Conservation (phyloP, 129 eudicot genomes). For the Artemisia tridentata region DNA sequence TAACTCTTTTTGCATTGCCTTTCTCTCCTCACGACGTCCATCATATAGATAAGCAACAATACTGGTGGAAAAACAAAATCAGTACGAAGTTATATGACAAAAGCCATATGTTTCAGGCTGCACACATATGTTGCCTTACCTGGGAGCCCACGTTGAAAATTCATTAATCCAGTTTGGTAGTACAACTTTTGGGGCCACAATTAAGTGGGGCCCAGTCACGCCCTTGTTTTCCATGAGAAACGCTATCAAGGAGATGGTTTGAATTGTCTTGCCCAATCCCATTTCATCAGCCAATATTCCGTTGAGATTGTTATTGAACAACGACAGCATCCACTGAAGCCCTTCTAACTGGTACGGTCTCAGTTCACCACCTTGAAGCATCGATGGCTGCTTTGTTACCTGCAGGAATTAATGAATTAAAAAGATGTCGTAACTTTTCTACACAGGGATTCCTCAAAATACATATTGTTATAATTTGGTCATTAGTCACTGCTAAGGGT, state of each 20-base stretch:
- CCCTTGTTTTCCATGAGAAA: slow-evolving; percentile 82
- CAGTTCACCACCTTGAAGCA: slow-evolving; percentile 93
- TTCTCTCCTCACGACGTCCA: slow-evolving; percentile 90
- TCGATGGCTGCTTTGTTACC: slow-evolving; percentile 93
- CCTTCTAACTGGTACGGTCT: slow-evolving; percentile 91
- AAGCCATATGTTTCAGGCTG: not conserved
- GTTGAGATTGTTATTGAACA: slow-evolving; percentile 83
- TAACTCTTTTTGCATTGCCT: slow-evolving; percentile 73
- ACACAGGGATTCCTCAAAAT: not conserved
- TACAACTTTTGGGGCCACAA: slow-evolving; percentile 93
- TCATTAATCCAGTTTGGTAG: slow-evolving; percentile 90
- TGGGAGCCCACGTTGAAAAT: slow-evolving; percentile 90
- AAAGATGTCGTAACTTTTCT: slow-evolving; percentile 1
- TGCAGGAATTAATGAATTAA: slow-evolving; percentile 24
- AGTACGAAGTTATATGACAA: not conserved
- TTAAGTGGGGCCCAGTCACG: slow-evolving; percentile 85
- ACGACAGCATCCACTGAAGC: slow-evolving; percentile 93
- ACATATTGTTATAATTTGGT: not conserved
- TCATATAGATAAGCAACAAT: slow-evolving; percentile 79
- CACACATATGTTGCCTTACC: slow-evolving; percentile 38
- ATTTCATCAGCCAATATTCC: slow-evolving; percentile 98
- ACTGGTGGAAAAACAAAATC: slow-evolving; percentile 40
- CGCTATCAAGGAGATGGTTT: slow-evolving; percentile 82
- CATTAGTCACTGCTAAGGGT: not conserved
- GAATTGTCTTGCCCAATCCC: slow-evolving; percentile 97